These are phyloP conservation scores for Macrolepiota dolichaula DNA, from an alignment of 768 basidiomycete genomes.

Conservation along the genomic window DNA sequence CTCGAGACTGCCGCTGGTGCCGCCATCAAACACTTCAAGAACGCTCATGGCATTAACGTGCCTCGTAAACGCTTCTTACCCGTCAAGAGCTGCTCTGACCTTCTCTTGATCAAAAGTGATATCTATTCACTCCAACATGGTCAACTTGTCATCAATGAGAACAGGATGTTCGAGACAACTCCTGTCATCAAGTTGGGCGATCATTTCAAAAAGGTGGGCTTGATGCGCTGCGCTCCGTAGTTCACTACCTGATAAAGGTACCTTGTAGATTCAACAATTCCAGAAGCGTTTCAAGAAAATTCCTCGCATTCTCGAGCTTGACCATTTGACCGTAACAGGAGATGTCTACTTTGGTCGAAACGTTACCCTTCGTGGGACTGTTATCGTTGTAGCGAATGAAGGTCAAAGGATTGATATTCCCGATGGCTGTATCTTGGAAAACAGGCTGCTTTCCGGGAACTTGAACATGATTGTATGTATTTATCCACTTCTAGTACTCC, in stretches of 20 bases:
- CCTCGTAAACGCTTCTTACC: conserved; percentile 93
- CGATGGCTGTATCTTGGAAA: conserved; percentile 77
- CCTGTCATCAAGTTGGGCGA: conserved; percentile 98
- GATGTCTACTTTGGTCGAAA: conserved; percentile 89
- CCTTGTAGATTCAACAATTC: conserved; percentile 70
- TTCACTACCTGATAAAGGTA: neutral
- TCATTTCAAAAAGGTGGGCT: conserved; percentile 87
- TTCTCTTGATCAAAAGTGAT: conserved; percentile 88
- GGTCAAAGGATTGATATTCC: conserved; percentile 81
- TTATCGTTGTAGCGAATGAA: conserved; percentile 85
- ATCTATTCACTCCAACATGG: conserved; percentile 91
- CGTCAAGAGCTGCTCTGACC: conserved; percentile 83
- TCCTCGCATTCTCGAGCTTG: conserved; percentile 85
- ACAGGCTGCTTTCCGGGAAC: conserved; percentile 79
- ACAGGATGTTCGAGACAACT: conserved; percentile 79
- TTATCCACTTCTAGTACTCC: neutral
- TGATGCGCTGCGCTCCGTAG: neutral
- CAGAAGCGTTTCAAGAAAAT: conserved; percentile 96
- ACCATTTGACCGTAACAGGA: conserved; percentile 91
- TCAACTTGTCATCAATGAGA: conserved; percentile 79
- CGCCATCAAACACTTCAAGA: conserved; percentile 90
- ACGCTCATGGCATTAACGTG: conserved; percentile 92
- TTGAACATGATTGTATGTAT: conserved; percentile 70
- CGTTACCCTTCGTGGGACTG: conserved; percentile 84
- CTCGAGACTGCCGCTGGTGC: conserved; percentile 93